Base-by-base conservation (phyloP, 257 asterid species). In the Parsonsia alboflavescens region DNA sequence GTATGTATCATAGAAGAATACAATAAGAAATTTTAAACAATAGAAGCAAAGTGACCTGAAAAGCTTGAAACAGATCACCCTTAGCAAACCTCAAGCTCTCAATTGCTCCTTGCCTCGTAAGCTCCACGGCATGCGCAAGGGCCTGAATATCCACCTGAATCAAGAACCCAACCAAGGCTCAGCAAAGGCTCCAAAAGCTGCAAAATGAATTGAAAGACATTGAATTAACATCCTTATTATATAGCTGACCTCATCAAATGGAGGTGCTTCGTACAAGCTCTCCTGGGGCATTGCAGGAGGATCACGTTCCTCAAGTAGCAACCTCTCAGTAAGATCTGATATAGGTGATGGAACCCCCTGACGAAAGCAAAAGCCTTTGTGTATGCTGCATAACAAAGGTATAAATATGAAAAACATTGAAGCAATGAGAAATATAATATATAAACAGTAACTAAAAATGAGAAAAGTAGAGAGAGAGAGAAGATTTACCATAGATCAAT, bases 61-160 rank as follows among this genome's bases (percentile, higher is more conserved):
- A 95, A 76, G 99, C 99, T 87, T 81, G 93, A 84, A 85, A 79
- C 64, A 91, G 49, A 79, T 92, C 96, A 46, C 99, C 99, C 93
- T 88, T 92, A 68, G 99, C 91, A 82, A 92, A 85, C 83, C 90
- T 95, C 93, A 95, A 80, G 90, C 99, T 92, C 77, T 95, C 98
- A 63, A 95, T 87, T 39, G 97, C 98, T 79, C 96, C 96, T 80
- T 92, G 99, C 83, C 98, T 88, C n/a, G 98, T 89, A 67, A 92
- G 90, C 84, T 95, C 98, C 81, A 92, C 99, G 0, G 99, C 98
- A 88, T 92, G 97, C 75, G 98, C 99, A 81, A 92, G 97, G 75
- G 96, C 98, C 85, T 95, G 99, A 78, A 95, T 89, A 81, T 95
- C 99, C 86, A 86, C 96, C 99, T 95, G 85, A 75, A 61, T 64